Percentiles rank a stretch among this genome's conserved stretches.
Conservation (phyloP, 2,329 filamentous ascomycete species). For the Aspergillus sp. region DNA sequence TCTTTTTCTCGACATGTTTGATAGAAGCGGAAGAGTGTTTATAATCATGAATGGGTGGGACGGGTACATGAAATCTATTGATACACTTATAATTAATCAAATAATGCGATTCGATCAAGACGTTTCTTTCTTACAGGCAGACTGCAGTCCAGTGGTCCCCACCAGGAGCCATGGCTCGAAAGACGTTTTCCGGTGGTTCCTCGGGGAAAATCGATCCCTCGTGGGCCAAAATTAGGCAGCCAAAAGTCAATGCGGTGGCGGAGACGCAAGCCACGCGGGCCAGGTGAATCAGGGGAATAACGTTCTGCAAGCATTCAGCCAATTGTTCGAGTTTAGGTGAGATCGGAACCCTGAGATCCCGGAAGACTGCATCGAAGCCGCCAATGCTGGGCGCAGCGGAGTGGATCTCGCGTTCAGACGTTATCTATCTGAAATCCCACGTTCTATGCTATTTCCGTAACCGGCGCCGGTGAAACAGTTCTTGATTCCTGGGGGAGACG, state of each 20-base stretch:
- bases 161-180: too few species aligned
- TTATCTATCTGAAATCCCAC: too few species aligned
- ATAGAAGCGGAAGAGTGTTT: neutral
- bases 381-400: too few species aligned
- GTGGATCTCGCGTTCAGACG: too few species aligned
- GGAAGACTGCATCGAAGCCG: too few species aligned
- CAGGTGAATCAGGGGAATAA: neutral
- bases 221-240: neutral
- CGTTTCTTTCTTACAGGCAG: neutral
- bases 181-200: neutral
- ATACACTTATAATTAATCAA: neutral
- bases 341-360: too few species aligned
- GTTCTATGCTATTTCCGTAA: neutral
- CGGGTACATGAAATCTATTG: neutral
- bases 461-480: neutral
- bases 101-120: neutral
- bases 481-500: neutral
- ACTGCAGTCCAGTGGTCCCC: too few species aligned
- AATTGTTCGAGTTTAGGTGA: too few species aligned
- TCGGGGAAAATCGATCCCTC: neutral
- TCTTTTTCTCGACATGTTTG: neutral
- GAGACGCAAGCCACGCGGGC: too few species aligned
- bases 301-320: neutral
- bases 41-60: neutral
- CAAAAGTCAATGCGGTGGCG: neutral